A percentile compares a stretch with the other conserved stretches of the same genome.
Evolutionary conservation across 129 eudicot genomes (phyloP).

Genomic region (Flaveria sonorensis): DNA sequence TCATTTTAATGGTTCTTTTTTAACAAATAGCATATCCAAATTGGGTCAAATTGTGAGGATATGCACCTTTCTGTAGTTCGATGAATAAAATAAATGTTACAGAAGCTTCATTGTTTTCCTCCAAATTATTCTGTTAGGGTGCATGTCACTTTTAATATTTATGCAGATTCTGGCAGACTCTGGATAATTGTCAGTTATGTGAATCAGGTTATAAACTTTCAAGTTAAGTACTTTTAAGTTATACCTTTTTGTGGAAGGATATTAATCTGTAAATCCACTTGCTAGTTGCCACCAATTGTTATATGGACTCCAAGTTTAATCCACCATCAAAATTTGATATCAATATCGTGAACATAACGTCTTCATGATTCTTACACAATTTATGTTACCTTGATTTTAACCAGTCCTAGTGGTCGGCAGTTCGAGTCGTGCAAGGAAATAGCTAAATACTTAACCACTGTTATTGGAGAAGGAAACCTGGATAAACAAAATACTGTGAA

Average conservation of each 20-base stretch:
- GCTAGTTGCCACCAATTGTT: slow-evolving; percentile 7
- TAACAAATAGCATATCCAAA: too few relatives aligned
- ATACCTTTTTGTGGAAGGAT: slow-evolving; percentile 22
- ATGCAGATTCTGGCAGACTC: neutral
- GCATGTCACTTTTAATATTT: slow-evolving; percentile 19
- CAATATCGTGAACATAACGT: neutral
- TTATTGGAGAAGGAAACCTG: slow-evolving; percentile 48
- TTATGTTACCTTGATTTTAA: slow-evolving; percentile 28
- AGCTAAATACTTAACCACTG: slow-evolving; percentile 69
- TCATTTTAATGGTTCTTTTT: neutral
- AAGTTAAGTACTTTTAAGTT: neutral
- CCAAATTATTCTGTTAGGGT: neutral
- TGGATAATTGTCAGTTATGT: neutral
- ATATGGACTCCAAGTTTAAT: slow-evolving; percentile 8
- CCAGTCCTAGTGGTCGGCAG: slow-evolving; percentile 89
- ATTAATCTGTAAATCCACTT: neutral
- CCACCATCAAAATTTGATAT: neutral
- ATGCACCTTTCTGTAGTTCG: neutral
- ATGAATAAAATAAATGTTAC: neutral
- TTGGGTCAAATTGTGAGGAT: slow-evolving; percentile 3
- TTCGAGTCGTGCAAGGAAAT: slow-evolving; percentile 84
- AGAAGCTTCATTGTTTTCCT: neutral
- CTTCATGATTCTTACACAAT: slow-evolving; percentile 24
- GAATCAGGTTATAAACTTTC: neutral
- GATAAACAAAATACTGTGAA: slow-evolving; percentile 29